Evolutionary conservation across 768 basidiomycete species (phyloP).

Genomic region (Tubosaeta sp.): DNA sequence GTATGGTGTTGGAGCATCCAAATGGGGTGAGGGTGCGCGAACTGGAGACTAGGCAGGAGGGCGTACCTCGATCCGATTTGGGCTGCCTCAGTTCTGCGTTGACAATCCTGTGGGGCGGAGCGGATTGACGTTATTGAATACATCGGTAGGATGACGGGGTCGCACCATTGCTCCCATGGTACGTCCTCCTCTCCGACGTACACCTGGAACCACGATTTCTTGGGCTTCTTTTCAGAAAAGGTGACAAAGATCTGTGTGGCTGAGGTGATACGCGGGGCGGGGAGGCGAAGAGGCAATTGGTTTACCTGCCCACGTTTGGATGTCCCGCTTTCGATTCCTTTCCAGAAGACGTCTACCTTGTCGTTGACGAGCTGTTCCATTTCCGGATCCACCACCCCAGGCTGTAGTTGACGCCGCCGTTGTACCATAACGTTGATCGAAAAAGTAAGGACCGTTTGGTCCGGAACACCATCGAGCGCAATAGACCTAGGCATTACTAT

Average conservation of each 20-base stretch:
- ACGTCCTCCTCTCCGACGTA: constrained; percentile 76
- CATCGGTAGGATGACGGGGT: neutral
- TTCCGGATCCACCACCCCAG: constrained; percentile 69
- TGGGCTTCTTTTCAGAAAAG: constrained; percentile 71
- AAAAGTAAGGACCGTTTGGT: neutral
- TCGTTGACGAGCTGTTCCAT: constrained; percentile 70
- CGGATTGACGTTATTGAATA: neutral
- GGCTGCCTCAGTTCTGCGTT: constrained; percentile 78
- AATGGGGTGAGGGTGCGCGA: neutral
- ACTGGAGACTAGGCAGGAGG: neutral
- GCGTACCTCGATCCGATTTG: constrained; percentile 55
- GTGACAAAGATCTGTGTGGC: constrained; percentile 54
- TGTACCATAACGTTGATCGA: neutral
- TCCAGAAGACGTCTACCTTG: constrained; percentile 79
- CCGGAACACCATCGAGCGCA: too few relatives aligned
- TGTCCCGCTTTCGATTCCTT: constrained; percentile 58
- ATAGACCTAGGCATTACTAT: constrained; percentile 2
- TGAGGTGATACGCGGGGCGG: neutral
- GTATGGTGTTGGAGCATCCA: neutral
- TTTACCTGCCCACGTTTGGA: constrained; percentile 68
- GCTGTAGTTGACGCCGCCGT: constrained; percentile 37
- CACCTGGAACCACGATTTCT: constrained; percentile 75
- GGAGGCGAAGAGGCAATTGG: neutral
- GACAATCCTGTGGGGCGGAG: constrained; percentile 54
- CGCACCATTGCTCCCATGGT: constrained; percentile 83